Base-by-base conservation (phyloP, 495 filamentous ascomycete genomes). In the Neurospora sublineolata region DNA sequence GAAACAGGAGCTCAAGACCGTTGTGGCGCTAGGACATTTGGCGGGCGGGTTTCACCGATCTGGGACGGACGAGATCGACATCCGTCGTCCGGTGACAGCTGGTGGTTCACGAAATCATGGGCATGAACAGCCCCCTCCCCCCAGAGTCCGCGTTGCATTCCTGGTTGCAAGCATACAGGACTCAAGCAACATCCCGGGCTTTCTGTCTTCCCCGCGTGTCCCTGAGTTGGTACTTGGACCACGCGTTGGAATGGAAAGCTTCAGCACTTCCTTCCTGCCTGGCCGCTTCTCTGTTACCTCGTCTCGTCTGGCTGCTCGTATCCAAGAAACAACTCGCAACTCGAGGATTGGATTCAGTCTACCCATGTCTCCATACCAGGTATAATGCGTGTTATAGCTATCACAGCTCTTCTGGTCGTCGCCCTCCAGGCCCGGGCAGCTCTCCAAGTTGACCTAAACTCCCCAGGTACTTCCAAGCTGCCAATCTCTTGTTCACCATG, bases 391-490 rank as follows among this genome's bases (percentile, higher is more conserved):
- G 2, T 0, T 36, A 64, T 64, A 37, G 18, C 67, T 36, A 69
- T 33, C 58, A 27, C 41, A 14, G 52, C 52, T 64, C 3, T 30
- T 58, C 68, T 72, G 30, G 12, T 52, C 41, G 64, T 71, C 40
- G 68, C 68, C 18, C 68, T 33, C 30, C 69, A 37, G 42, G 33
- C 67, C 16, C 33, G 44, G 10, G 75, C 74, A 33, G 74, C 72
- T 39, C 70, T 77, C 37, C 69, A 64, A 42, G 75, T 77, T 36
- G 75, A 77, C 68, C 67, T 77, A 6, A 40, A 41, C 5, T 77
- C 75, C 1, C 33, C 72, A 30, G 74, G 75, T 52, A 16, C 39
- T 42, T 16, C 44, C 9, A 30, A 41, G 27, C n/a, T 9, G 3
- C 14, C 52, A 64, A 18, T 64, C 52, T 16, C 52, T 8, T 30